Conservation (phyloP, 2,329 filamentous ascomycete species). For the Capronia coronata region DNA sequence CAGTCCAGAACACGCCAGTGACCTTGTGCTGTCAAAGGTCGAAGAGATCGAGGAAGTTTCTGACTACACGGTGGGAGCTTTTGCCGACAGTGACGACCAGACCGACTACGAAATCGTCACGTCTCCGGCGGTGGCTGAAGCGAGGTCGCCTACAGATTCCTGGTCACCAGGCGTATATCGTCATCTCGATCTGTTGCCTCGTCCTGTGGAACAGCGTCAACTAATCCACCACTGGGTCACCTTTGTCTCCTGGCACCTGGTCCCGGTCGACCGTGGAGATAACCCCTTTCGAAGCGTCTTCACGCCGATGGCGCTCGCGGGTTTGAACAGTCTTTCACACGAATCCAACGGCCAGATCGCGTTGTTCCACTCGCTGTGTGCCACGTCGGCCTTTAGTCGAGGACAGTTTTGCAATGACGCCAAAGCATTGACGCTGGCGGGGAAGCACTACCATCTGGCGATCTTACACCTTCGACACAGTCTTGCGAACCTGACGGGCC, state of each 20-base stretch:
- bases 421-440: slow-evolving; percentile 29
- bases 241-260: slow-evolving; percentile 31
- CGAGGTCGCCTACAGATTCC: neutral
- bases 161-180: slow-evolving; percentile 2
- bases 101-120: neutral
- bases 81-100: neutral
- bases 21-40: neutral
- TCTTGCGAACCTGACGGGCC: slow-evolving; percentile 33
- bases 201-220: slow-evolving; percentile 20
- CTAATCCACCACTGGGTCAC: slow-evolving; percentile 32
- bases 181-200: slow-evolving; percentile 20
- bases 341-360: slow-evolving; percentile 29
- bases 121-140: neutral
- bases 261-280: slow-evolving; percentile 30
- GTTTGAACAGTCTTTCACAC: slow-evolving; percentile 10
- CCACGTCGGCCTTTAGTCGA: slow-evolving; percentile 31
- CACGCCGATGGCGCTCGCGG: slow-evolving; percentile 21
- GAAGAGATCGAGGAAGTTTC: neutral
- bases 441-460: slow-evolving; percentile 31
- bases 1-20: neutral
- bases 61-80: neutral
- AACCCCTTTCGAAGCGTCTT: slow-evolving; percentile 32
- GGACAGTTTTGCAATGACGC: slow-evolving; percentile 28
- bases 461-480: slow-evolving; percentile 30
- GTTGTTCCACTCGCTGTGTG: slow-evolving; percentile 32